These are phyloP conservation scores for Penicillium sp. DNA, from an alignment of 2,329 filamentous ascomycete species.

Conservation along the genomic window DNA sequence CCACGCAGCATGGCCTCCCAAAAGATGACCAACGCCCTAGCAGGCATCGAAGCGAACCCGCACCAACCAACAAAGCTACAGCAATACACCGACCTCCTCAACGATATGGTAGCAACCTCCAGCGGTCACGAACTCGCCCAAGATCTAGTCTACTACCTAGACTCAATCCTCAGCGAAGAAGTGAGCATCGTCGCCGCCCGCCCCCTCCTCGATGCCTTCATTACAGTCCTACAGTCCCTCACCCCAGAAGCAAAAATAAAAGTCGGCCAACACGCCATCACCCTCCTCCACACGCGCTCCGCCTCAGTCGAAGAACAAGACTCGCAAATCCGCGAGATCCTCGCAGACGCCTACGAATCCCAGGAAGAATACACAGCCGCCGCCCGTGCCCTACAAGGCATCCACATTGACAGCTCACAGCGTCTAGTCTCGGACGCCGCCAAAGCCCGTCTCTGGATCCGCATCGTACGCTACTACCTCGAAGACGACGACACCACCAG, in stretches of 20 bases:
- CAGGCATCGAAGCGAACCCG: slow-evolving; percentile 50
- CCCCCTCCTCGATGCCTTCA: slow-evolving; percentile 67
- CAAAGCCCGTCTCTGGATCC: slow-evolving; percentile 83
- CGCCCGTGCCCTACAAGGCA: slow-evolving; percentile 74
- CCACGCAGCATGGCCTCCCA: slow-evolving; percentile 48
- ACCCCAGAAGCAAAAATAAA: slow-evolving; percentile 64
- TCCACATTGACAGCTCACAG: slow-evolving; percentile 86
- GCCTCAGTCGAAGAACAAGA: slow-evolving; percentile 82
- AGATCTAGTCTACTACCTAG: slow-evolving; percentile 67
- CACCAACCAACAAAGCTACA: slow-evolving; percentile 52
- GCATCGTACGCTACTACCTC: slow-evolving; percentile 89
- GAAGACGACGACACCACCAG: slow-evolving; percentile 87
- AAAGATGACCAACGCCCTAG: slow-evolving; percentile 49
- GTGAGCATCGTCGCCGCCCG: slow-evolving; percentile 75
- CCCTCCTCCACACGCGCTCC: slow-evolving; percentile 63
- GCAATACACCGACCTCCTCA: slow-evolving; percentile 58
- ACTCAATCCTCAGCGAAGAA: slow-evolving; percentile 66
- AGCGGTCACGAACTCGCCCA: slow-evolving; percentile 49
- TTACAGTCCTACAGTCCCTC: slow-evolving; percentile 58
- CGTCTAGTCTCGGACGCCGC: slow-evolving; percentile 77
- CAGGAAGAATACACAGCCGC: slow-evolving; percentile 78
- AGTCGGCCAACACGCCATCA: slow-evolving; percentile 71
- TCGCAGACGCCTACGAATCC: slow-evolving; percentile 78
- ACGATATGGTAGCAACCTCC: slow-evolving; percentile 51
- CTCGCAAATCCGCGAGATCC: slow-evolving; percentile 71